A percentile compares a stretch with the other conserved stretches of the same genome.
These are phyloP conservation scores for Calonectria multiphialidica DNA, from an alignment of 2,329 filamentous ascomycete species.

Conservation along the genomic window DNA sequence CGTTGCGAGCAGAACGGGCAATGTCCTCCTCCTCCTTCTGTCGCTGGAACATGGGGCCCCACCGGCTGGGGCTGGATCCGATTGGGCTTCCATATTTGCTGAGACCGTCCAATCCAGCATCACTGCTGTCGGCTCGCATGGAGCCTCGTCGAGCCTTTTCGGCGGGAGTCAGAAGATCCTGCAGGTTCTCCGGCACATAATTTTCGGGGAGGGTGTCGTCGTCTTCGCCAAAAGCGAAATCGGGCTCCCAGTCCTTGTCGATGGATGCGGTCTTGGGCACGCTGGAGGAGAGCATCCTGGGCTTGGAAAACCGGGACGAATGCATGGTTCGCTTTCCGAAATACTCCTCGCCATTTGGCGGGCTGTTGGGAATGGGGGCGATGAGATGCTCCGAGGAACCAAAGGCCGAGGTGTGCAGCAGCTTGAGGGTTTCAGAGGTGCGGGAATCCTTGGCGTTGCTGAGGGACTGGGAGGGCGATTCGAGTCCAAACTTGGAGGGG, in stretches of 20 bases:
- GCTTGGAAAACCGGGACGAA: constrained; percentile 75
- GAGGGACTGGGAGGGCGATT: constrained; percentile 84
- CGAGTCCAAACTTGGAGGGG: constrained; percentile 90
- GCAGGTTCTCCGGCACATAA: constrained; percentile 80
- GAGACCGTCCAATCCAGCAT: constrained; percentile 58
- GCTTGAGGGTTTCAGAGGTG: constrained; percentile 73
- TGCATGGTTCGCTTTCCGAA: constrained; percentile 79
- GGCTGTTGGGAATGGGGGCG: constrained; percentile 59
- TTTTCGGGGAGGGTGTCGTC: constrained; percentile 65
- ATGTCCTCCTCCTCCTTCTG: constrained; percentile 70
- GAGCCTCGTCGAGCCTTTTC: constrained; percentile 76
- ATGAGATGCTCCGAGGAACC: constrained; percentile 75
- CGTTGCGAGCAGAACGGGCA: constrained; percentile 50
- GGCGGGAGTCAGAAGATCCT: constrained; percentile 74
- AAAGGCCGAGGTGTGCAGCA: constrained; percentile 76
- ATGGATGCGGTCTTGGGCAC: constrained; percentile 71
- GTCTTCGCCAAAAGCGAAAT: constrained; percentile 84
- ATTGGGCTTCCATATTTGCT: constrained; percentile 73
- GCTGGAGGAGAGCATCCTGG: constrained; percentile 78
- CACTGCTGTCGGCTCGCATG: constrained; percentile 66
- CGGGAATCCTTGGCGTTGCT: constrained; percentile 70
- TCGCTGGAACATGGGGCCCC: constrained; percentile 71
- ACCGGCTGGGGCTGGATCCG: constrained; percentile 70
- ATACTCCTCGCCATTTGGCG: constrained; percentile 68
- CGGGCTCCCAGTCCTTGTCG: constrained; percentile 73